Percentiles rank a stretch among this genome's conserved stretches.
phyloP scores from a whole-genome alignment of 768 basidiomycete genomes.

The Phanerochaete carnosa region DNA sequence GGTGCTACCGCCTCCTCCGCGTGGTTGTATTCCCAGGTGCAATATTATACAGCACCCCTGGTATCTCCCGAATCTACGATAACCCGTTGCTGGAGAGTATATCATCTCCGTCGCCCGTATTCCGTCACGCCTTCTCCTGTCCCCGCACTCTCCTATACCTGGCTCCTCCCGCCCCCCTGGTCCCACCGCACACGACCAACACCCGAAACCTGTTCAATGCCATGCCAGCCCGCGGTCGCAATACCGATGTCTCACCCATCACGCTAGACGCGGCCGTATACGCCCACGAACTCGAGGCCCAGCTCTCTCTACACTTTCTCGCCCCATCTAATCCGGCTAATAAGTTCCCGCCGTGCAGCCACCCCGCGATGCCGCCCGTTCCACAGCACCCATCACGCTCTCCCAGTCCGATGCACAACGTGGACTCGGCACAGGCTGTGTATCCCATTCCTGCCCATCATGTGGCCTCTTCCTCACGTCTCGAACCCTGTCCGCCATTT shows the following conservation, averaged over 20 bases:
- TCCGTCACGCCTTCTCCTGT: slow-evolving; percentile 6
- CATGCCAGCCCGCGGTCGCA: slow-evolving; percentile 27
- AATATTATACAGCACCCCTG: neutral
- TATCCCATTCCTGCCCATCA: slow-evolving; percentile 5
- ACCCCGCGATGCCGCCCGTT: neutral
- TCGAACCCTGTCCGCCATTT: slow-evolving; percentile 9
- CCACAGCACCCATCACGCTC: slow-evolving; percentile 1
- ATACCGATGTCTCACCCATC: slow-evolving; percentile 23
- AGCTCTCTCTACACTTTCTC: slow-evolving; percentile 6
- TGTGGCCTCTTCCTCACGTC: slow-evolving; percentile 19
- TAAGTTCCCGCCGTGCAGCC: neutral
- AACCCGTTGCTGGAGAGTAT: slow-evolving; percentile 4
- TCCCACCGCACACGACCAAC: slow-evolving; percentile 7
- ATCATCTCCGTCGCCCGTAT: slow-evolving; percentile 5
- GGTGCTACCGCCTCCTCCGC: neutral
- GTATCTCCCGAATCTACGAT: neutral
- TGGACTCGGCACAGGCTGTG: neutral
- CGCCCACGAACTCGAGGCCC: slow-evolving; percentile 15
- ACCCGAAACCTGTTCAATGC: slow-evolving; percentile 5
- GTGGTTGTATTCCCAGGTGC: neutral
- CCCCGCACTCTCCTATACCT: neutral
- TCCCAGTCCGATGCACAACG: slow-evolving; percentile 11
- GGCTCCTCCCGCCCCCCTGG: neutral
- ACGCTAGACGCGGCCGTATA: slow-evolving; percentile 12
- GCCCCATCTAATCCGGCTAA: slow-evolving; percentile 7